Conservation (phyloP, 371 early-diverging fungal genomes). For the Circinella minor region DNA sequence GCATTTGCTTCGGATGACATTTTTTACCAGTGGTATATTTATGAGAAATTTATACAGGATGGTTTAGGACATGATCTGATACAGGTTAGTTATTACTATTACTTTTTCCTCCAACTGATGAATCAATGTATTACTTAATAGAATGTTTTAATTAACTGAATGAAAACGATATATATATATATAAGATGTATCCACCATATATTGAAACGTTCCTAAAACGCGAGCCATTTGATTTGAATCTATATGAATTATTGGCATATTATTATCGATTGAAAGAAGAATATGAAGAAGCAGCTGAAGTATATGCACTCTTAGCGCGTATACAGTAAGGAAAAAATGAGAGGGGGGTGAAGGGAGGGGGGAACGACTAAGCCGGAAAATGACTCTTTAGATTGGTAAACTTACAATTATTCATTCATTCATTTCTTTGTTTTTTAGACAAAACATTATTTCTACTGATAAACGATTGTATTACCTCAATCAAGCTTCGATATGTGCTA, state of each 20-base stretch:
- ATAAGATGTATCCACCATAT: slow-evolving; percentile 25
- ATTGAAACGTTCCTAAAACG: slow-evolving; percentile 33
- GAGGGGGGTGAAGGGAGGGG: neutral
- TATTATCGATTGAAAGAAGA: slow-evolving; percentile 30
- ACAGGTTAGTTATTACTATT: slow-evolving; percentile 22
- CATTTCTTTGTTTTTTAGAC: slow-evolving; percentile 2
- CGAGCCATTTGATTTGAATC: slow-evolving; percentile 29
- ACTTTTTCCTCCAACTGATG: neutral
- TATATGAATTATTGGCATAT: slow-evolving; percentile 30
- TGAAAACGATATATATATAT: neutral
- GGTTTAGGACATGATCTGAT: slow-evolving; percentile 29
- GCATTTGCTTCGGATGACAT: slow-evolving; percentile 30
- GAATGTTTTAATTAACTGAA: no score
- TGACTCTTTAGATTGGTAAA: no score
- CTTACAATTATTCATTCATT: neutral
- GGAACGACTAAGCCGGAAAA: no score
- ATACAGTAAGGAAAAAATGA: slow-evolving; percentile 24
- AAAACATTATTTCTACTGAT: slow-evolving; percentile 15
- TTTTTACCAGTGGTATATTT: slow-evolving; percentile 35
- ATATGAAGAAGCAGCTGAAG: slow-evolving; percentile 38
- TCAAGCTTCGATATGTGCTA: slow-evolving; percentile 21
- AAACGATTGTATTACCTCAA: slow-evolving; percentile 19
- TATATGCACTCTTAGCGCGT: slow-evolving; percentile 21
- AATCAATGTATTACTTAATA: no score
- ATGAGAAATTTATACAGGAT: slow-evolving; percentile 31